Evolutionary conservation across 768 basidiomycete species (phyloP), one percentile per base, ranked within the genome.

Genomic region (Lactifluus piperatus): DNA sequence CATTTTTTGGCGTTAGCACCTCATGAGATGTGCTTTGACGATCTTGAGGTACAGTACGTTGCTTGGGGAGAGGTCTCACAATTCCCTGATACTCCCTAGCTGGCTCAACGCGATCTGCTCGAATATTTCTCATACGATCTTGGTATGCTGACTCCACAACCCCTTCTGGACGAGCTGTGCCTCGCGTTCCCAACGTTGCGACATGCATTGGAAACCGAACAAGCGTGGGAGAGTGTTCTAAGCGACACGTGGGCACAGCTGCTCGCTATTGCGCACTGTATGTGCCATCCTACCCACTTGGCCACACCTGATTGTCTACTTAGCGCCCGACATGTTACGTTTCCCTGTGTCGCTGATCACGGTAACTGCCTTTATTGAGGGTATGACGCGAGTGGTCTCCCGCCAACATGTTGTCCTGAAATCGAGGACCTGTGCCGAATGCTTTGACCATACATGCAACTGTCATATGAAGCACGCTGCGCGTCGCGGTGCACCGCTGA

Each of bases 291-390:
- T 34, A 16, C 37, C 10, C 46, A 24, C 4, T 18, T 9, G 14
- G 37, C 16, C 22, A 16, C 8, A 26, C 26, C 4, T 22, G 44
- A 22, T n/a, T n/a, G 22, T 32, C 30, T 11, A 43, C 34, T 18
- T 24, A 65, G 64, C 58, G 47, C 58, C 64, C 4, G 48, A 50
- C 44, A 26, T 64, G 34, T 27, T 63, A 22, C 43, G 49, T 46
- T 63, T 65, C 20, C 46, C 58, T 22, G 46, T 60, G 24, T 63
- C 62, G 5, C 14, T 63, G 24, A 58, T 65, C 43, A 64, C 58
- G 1, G 58, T 62, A 22, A 58, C 64, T 18, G 62, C 62, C 32
- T 51, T 63, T 11, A 63, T 58, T 22, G 52, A 52, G 44, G 54
- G 54, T 14, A 62, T 60, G n/a, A 55, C 36, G 4, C 29, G 44